Base-by-base conservation (phyloP, 2,329 filamentous ascomycete species). In the Aureobasidium sp. region DNA sequence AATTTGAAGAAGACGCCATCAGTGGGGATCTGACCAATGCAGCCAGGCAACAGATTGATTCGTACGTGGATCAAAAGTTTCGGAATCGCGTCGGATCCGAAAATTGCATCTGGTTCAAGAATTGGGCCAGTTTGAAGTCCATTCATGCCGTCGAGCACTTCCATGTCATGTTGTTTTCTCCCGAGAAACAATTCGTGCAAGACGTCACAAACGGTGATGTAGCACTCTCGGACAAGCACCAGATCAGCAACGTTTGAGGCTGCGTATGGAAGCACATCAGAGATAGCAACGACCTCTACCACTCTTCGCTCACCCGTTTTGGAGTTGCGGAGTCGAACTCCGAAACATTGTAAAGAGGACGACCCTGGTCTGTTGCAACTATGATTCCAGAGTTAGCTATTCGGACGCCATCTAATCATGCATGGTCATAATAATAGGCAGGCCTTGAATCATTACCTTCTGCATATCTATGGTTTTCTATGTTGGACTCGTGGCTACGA, bases 141-240 rank as follows among this genome's bases (percentile, higher is more conserved):
- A 84, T 97, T 31, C 85, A 91, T 68, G 85, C 89, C 0, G 84
- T 97, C 12, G 92, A 97, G 78, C 93, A 97, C 73, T 94, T 97
- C 71, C 93, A 97, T 74, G 87, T 97, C 70, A 91, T 97, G 91
- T 78, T 97, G 60, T 89, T 87, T 72, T 81, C 90, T 67, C 87
- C 91, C 0, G 86, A 93, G 68, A 78, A 80, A 42, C 80, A 78
- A 3, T 90, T 95, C 67, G 75, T 96, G 49, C 77, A 78, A 57
- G 77, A 84, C 61, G 81, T 96, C 64, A 96, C 91, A 6, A 78
- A 84, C 41, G 87, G 86, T 14, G 91, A 96, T 76, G 78, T 88
- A 48, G 86, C 90, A 1, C 79, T 89, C 70, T 67, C 63, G 34
- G 67, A 70, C 48, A 70, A 70, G 62, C 65, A 70, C 22, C 61